A percentile compares a stretch with the other conserved stretches of the same genome.
Evolutionary conservation across 805 yeast genomes (phyloP).

Genomic region (Metschnikowia bowlesiae): DNA sequence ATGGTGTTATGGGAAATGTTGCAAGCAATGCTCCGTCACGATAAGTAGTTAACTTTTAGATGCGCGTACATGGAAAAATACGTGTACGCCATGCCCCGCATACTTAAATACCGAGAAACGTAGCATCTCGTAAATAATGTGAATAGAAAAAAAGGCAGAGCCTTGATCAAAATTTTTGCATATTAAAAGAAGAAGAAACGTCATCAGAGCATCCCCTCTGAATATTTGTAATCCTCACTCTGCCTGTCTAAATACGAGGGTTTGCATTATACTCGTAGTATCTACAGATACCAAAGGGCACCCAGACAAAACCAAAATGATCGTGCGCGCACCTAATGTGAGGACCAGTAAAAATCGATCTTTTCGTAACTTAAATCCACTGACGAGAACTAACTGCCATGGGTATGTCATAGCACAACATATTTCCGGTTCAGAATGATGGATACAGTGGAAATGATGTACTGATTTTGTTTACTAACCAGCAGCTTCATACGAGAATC

Average conservation of each 20-base stretch:
- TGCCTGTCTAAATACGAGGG: too few relatives aligned
- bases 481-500: conserved; percentile 33
- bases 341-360: conserved; percentile 31
- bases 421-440: background rate
- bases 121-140: background rate
- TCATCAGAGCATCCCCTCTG: too few relatives aligned
- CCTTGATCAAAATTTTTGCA: too few relatives aligned
- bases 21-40: background rate
- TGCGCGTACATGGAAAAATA: background rate
- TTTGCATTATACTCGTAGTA: background rate
- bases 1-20: background rate
- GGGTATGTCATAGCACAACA: conserved; percentile 10
- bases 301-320: background rate
- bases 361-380: conserved; percentile 18
- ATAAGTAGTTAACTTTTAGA: background rate
- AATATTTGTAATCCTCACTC: background rate
- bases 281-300: background rate
- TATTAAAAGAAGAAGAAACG: too few relatives aligned
- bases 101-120: background rate
- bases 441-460: background rate
- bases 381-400: conserved; percentile 4
- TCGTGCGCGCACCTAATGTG: conserved; percentile 18
- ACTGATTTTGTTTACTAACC: conserved; percentile 10
- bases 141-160: background rate
- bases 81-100: background rate